Conservation (phyloP, 1,284 basidiomycete genomes). For the Inonotus hispidus region DNA sequence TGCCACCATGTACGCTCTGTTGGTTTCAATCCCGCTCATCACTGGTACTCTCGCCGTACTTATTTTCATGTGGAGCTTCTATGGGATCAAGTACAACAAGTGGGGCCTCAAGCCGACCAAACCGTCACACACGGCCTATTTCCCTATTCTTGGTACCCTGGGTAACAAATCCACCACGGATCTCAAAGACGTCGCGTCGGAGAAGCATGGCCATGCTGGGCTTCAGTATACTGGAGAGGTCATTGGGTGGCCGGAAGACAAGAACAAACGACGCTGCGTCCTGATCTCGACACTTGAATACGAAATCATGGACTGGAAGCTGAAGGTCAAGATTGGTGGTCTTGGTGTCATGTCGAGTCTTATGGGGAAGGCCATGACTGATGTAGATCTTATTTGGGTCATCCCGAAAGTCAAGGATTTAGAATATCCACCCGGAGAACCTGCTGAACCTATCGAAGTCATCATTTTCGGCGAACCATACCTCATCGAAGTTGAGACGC, state of each 20-base stretch:
- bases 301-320: slow-evolving; percentile 93
- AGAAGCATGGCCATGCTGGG: slow-evolving; percentile 57
- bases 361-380: slow-evolving; percentile 96
- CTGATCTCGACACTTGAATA: slow-evolving; percentile 90
- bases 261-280: slow-evolving; percentile 82
- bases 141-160: slow-evolving; percentile 67
- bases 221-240: slow-evolving; percentile 44
- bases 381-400: slow-evolving; percentile 91
- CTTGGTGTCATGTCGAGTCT: slow-evolving; percentile 94
- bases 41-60: slow-evolving; percentile 78
- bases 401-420: slow-evolving; percentile 90
- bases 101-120: slow-evolving; percentile 75
- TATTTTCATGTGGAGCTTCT: slow-evolving; percentile 93
- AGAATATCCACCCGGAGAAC: slow-evolving; percentile 87
- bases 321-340: slow-evolving; percentile 95
- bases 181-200: slow-evolving; percentile 52
- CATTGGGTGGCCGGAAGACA: slow-evolving; percentile 92
- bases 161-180: slow-evolving; percentile 64
- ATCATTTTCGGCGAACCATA: slow-evolving; percentile 94
- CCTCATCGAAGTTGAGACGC: slow-evolving; percentile 90
- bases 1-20: slow-evolving; percentile 79
- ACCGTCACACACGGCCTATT: slow-evolving; percentile 58
- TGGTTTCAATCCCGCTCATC: slow-evolving; percentile 76
- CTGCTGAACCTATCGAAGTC: slow-evolving; percentile 88
- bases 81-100: slow-evolving; percentile 90